A percentile compares a stretch with the other conserved stretches of the same genome.
Evolutionary conservation across 441 rosid genomes (phyloP).

Genomic region (Erodium trifolium): DNA sequence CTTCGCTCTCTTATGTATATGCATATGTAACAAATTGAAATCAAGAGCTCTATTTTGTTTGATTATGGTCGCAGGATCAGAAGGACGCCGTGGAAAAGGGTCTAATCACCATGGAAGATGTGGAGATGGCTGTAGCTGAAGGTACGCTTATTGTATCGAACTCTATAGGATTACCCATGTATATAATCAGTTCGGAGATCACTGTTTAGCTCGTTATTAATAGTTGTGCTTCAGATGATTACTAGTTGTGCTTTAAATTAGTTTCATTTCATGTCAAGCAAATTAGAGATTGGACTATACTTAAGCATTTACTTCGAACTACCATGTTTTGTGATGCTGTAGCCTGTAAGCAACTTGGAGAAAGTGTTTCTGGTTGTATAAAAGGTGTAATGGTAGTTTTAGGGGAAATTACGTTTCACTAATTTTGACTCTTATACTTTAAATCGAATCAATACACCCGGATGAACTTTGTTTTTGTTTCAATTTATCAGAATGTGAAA

Average conservation of each 20-base stretch:
- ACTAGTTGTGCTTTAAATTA: too few species aligned
- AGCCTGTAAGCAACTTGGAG: not conserved
- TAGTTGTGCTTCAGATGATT: not conserved
- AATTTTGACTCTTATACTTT: too few species aligned
- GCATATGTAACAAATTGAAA: not conserved
- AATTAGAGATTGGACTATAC: not conserved
- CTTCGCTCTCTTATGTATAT: not conserved
- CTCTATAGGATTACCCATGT: not conserved
- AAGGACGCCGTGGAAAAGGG: not conserved
- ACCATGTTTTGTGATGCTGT: not conserved
- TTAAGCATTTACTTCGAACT: not conserved
- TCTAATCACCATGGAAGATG: conserved; percentile 4
- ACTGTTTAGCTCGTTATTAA: not conserved
- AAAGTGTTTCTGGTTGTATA: not conserved
- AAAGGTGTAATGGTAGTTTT: too few species aligned
- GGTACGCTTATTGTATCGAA: not conserved
- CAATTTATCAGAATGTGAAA: too few species aligned
- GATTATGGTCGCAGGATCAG: not conserved
- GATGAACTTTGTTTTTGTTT: too few species aligned
- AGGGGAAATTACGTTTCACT: too few species aligned
- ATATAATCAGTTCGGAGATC: not conserved
- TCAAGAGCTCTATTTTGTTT: not conserved
- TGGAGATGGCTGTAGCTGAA: conserved; percentile 3
- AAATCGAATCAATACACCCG: too few species aligned
- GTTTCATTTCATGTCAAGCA: not conserved